A percentile compares a stretch with the other conserved stretches of the same genome.
Conservation (phyloP, 164 flowering plant species). For the Vitis cinerea region DNA sequence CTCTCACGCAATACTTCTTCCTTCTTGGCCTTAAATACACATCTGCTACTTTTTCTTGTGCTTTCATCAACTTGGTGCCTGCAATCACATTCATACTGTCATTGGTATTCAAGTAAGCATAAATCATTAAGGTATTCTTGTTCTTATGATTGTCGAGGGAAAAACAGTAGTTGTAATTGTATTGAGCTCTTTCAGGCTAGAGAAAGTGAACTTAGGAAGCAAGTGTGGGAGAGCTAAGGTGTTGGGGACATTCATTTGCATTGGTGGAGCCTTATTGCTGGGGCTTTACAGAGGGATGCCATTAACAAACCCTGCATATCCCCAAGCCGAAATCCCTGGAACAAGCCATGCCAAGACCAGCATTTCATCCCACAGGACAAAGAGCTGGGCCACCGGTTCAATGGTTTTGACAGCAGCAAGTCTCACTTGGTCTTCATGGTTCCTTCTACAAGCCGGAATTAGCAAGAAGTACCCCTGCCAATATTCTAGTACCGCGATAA, state of each 20-base stretch:
- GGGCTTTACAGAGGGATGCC: slow-evolving; percentile 61
- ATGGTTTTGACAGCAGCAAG: slow-evolving; percentile 38
- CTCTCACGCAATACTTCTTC: slow-evolving; percentile 50
- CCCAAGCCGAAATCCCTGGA: not conserved
- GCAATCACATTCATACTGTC: slow-evolving; percentile 63
- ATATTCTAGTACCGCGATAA: slow-evolving; percentile 59
- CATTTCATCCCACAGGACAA: slow-evolving; percentile 8
- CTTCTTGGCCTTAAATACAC: slow-evolving; percentile 63
- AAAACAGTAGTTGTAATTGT: not conserved
- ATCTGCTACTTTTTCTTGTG: slow-evolving; percentile 62
- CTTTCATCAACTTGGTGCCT: slow-evolving; percentile 72
- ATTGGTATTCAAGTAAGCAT: slow-evolving; percentile 47
- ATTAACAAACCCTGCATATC: slow-evolving; percentile 21
- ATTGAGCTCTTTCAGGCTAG: slow-evolving; percentile 35
- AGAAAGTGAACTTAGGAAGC: slow-evolving; percentile 48
- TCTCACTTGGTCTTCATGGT: slow-evolving; percentile 73
- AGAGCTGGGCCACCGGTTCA: slow-evolving; percentile 53
- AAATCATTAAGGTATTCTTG: not conserved
- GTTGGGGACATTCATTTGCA: slow-evolving; percentile 52
- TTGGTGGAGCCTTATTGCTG: slow-evolving; percentile 55
- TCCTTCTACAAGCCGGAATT: slow-evolving; percentile 58
- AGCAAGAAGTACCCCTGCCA: slow-evolving; percentile 46
- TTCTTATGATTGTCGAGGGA: not conserved
- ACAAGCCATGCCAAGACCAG: not conserved
- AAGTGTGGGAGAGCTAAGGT: slow-evolving; percentile 60